A percentile compares a stretch with the other conserved stretches of the same genome.
These are phyloP conservation scores for Aspergillus awamori DNA, from an alignment of 2,329 filamentous ascomycete species.

Conservation along the genomic window DNA sequence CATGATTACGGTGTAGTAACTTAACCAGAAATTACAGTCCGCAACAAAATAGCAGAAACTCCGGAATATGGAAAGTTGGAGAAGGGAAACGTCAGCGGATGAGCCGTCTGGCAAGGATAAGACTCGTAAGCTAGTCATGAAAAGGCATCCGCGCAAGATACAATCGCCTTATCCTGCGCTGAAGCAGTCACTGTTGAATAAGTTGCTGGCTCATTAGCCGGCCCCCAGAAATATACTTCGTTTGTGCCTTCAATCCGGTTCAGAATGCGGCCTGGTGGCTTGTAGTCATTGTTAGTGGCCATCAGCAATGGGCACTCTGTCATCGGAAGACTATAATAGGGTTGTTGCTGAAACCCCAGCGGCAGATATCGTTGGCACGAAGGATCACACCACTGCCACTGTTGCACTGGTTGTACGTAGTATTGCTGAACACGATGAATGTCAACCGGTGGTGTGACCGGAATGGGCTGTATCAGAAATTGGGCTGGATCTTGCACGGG, in stretches of 20 bases:
- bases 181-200: not conserved
- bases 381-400: conserved; percentile 35
- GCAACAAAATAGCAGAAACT: too few relatives aligned
- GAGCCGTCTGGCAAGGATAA: too few relatives aligned
- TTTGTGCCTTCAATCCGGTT: conserved; percentile 44
- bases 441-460: conserved; percentile 33
- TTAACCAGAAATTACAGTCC: too few relatives aligned
- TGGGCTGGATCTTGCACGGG: conserved; percentile 33
- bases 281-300: conserved; percentile 39
- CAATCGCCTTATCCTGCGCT: not conserved
- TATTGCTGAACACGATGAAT: conserved; percentile 35
- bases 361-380: conserved; percentile 36
- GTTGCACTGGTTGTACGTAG: conserved; percentile 36
- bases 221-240: conserved; percentile 44
- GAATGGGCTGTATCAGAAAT: conserved; percentile 35
- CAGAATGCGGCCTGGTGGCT: conserved; percentile 36
- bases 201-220: conserved; percentile 27
- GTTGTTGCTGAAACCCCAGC: conserved; percentile 34
- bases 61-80: too few relatives aligned
- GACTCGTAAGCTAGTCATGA: conserved; percentile 6
- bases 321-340: conserved; percentile 32
- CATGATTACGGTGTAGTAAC: too few relatives aligned
- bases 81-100: too few relatives aligned
- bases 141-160: not conserved
- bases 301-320: conserved; percentile 36